These are phyloP conservation scores for Penicillium coprophilum DNA, from an alignment of 495 filamentous ascomycete species.

Conservation along the genomic window DNA sequence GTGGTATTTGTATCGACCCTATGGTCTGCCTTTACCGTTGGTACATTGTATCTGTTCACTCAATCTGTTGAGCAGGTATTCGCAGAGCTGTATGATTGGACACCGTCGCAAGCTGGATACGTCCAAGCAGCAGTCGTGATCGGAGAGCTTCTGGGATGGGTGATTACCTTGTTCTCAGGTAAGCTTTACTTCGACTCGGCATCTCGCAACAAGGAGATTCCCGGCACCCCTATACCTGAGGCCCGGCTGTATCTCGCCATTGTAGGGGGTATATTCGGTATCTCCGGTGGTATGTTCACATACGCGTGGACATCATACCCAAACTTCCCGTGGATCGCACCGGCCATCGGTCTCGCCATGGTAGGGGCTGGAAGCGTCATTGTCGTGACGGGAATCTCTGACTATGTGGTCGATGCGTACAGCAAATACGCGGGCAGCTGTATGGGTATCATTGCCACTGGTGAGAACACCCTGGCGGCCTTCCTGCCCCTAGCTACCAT, in stretches of 20 bases:
- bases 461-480: conserved; percentile 27
- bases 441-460: conserved; percentile 22
- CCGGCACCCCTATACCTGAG: conserved; percentile 37
- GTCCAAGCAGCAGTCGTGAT: conserved; percentile 42
- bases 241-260: conserved; percentile 39
- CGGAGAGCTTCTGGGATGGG: conserved; percentile 35
- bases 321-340: conserved; percentile 37
- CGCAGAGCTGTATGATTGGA: conserved; percentile 34
- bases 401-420: conserved; percentile 32
- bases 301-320: conserved; percentile 43
- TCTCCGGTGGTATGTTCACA: conserved; percentile 40
- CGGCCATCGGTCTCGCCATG: conserved; percentile 39
- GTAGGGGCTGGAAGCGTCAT: conserved; percentile 26
- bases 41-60: conserved; percentile 52
- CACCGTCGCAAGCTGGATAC: conserved; percentile 33
- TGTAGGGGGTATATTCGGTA: conserved; percentile 30
- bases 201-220: conserved; percentile 29
- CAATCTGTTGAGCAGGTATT: conserved; percentile 47
- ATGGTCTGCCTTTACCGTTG: conserved; percentile 53
- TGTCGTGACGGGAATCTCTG: conserved; percentile 23
- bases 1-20: conserved; percentile 53
- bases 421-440: conserved; percentile 28
- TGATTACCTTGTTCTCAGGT: conserved; percentile 23
- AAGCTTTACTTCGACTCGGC: conserved; percentile 35
- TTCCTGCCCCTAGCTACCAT: conserved; percentile 33